Percentiles rank a stretch among this genome's conserved stretches.
phyloP scores from a whole-genome alignment of 2,329 filamentous ascomycete species.

The Xylariaceae sp. region DNA sequence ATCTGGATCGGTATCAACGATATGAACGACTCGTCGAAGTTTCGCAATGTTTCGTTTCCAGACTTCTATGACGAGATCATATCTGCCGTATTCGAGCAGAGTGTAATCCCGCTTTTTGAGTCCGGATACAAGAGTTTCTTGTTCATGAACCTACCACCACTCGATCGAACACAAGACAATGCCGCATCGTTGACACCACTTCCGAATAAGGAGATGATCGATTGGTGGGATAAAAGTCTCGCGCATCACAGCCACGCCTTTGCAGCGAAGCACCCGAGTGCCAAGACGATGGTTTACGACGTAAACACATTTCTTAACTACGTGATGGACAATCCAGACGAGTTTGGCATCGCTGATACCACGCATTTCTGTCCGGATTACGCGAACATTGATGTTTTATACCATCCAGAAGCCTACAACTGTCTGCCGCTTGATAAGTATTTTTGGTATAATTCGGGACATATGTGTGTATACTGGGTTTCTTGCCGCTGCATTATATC shows the following conservation, averaged over 20 bases:
- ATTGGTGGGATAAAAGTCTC: slow-evolving; percentile 36
- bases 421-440: slow-evolving; percentile 28
- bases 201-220: slow-evolving; percentile 44
- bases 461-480: slow-evolving; percentile 18
- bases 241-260: slow-evolving; percentile 33
- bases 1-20: slow-evolving; percentile 57
- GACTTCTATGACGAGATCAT: slow-evolving; percentile 42
- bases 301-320: slow-evolving; percentile 30
- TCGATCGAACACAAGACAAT: slow-evolving; percentile 42
- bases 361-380: slow-evolving; percentile 26
- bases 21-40: slow-evolving; percentile 46
- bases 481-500: background rate
- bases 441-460: slow-evolving; percentile 31
- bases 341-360: slow-evolving; percentile 28
- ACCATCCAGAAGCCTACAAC: slow-evolving; percentile 23
- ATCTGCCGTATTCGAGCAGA: slow-evolving; percentile 35
- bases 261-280: slow-evolving; percentile 14
- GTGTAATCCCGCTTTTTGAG: slow-evolving; percentile 40
- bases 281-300: slow-evolving; percentile 28
- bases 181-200: slow-evolving; percentile 29
- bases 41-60: slow-evolving; percentile 38
- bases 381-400: slow-evolving; percentile 21
- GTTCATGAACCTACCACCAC: slow-evolving; percentile 48
- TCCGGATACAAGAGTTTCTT: slow-evolving; percentile 48
- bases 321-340: slow-evolving; percentile 25